Evolutionary conservation across 495 filamentous ascomycete genomes (phyloP).

Genomic region (Penicillium canescens): DNA sequence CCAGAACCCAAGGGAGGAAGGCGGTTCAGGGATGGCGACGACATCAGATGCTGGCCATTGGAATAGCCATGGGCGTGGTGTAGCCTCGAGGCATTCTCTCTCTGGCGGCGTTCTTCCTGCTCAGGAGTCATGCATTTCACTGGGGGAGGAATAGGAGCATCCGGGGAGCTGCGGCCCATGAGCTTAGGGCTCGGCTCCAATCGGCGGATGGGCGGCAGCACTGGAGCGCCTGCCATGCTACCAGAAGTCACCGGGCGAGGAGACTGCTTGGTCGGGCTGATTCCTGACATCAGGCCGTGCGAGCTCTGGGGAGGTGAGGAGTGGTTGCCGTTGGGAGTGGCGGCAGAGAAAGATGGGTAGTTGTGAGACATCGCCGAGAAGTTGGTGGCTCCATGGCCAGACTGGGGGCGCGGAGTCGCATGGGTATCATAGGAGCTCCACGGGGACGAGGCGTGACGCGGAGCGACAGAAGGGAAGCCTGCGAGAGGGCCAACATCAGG

Average conservation of each 20-base stretch:
- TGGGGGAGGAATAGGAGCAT: slow-evolving; percentile 46
- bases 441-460: slow-evolving; percentile 30
- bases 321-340: slow-evolving; percentile 37
- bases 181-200: slow-evolving; percentile 51
- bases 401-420: slow-evolving; percentile 33
- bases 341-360: slow-evolving; percentile 34
- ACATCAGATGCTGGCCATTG: slow-evolving; percentile 34
- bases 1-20: slow-evolving; percentile 38
- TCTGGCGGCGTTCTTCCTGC: slow-evolving; percentile 45
- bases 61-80: slow-evolving; percentile 24
- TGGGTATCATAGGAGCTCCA: slow-evolving; percentile 42
- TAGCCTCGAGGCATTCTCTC: slow-evolving; percentile 38
- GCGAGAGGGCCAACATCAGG: slow-evolving; percentile 48
- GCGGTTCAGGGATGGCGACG: slow-evolving; percentile 41
- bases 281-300: slow-evolving; percentile 61
- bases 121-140: slow-evolving; percentile 51
- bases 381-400: slow-evolving; percentile 19
- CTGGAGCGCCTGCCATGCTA: slow-evolving; percentile 42
- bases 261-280: slow-evolving; percentile 76
- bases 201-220: slow-evolving; percentile 50
- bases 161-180: slow-evolving; percentile 49
- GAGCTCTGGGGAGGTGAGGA: slow-evolving; percentile 47
- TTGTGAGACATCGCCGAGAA: slow-evolving; percentile 23
- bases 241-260: slow-evolving; percentile 51
- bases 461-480: slow-evolving; percentile 36